These are phyloP conservation scores for Astrothelium macrocarpum DNA, from an alignment of 495 filamentous ascomycete genomes.

Conservation along the genomic window DNA sequence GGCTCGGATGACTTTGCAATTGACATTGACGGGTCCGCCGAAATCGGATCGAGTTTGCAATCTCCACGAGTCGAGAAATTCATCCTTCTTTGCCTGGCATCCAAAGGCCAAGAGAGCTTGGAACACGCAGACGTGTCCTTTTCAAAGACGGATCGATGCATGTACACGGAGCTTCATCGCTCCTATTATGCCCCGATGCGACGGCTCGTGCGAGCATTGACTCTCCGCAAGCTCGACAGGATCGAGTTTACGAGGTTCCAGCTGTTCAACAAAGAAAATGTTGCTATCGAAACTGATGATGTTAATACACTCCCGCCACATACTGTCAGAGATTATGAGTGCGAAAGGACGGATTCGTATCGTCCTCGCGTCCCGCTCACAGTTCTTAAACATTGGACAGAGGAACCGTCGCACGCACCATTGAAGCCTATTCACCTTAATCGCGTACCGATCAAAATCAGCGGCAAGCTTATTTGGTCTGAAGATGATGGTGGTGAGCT, in stretches of 20 bases:
- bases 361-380: not conserved
- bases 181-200: not conserved
- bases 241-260: conserved; percentile 4
- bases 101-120: not conserved
- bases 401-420: not conserved
- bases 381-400: conserved; percentile 1
- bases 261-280: not conserved
- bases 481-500: conserved; percentile 4
- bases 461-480: not conserved
- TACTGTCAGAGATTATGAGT: not conserved
- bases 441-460: not conserved
- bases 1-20: conserved; percentile 3
- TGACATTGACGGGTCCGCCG: not conserved
- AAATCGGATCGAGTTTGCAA: not conserved
- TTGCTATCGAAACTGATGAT: not conserved
- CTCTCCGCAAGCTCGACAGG: not conserved
- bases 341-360: not conserved
- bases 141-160: not conserved
- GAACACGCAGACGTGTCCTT: conserved; percentile 2
- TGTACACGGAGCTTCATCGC: not conserved
- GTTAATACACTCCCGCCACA: not conserved
- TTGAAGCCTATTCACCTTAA: not conserved
- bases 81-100: not conserved
- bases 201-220: not conserved
- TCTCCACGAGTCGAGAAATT: not conserved